phyloP scores from a whole-genome alignment of 2,329 filamentous ascomycete genomes.

The Colletotrichum falcatum region DNA sequence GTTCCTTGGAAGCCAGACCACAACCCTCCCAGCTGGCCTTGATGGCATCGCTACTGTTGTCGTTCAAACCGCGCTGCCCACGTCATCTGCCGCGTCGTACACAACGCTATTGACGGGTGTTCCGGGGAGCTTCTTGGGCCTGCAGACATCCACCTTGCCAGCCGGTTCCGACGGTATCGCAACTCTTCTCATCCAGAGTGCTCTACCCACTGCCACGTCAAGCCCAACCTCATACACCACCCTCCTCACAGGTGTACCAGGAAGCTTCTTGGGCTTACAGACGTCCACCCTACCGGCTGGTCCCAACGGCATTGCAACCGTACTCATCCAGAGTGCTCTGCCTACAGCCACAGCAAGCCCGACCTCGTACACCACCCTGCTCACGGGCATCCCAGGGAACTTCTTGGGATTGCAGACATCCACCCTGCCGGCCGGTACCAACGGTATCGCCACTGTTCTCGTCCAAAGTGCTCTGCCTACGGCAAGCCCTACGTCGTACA shows the following conservation, averaged over 20 bases:
- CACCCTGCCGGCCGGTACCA: neutral
- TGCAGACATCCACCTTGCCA: neutral
- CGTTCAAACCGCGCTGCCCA: neutral
- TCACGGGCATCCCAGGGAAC: neutral
- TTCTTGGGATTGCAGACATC: neutral
- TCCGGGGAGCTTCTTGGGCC: neutral
- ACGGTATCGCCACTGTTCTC: neutral
- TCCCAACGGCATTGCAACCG: neutral
- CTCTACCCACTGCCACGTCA: neutral
- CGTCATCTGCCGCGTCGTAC: neutral
- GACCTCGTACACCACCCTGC: neutral
- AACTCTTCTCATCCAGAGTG: constrained; percentile 15
- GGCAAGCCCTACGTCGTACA: neutral
- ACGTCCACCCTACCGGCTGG: neutral
- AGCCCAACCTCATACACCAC: neutral
- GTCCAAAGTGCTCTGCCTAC: neutral
- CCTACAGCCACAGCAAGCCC: neutral
- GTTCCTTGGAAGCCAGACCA: constrained; percentile 1
- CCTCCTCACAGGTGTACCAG: neutral
- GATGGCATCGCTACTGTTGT: constrained; percentile 25
- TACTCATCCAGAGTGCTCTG: neutral
- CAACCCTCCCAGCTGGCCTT: constrained; percentile 8
- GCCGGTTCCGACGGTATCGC: neutral
- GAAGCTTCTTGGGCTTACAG: neutral
- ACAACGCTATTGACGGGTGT: constrained; percentile 13